Percentiles rank a stretch among this genome's conserved stretches.
Conservation (phyloP, 1,139 yeast genomes). For the Geotrichum histeridarum region DNA sequence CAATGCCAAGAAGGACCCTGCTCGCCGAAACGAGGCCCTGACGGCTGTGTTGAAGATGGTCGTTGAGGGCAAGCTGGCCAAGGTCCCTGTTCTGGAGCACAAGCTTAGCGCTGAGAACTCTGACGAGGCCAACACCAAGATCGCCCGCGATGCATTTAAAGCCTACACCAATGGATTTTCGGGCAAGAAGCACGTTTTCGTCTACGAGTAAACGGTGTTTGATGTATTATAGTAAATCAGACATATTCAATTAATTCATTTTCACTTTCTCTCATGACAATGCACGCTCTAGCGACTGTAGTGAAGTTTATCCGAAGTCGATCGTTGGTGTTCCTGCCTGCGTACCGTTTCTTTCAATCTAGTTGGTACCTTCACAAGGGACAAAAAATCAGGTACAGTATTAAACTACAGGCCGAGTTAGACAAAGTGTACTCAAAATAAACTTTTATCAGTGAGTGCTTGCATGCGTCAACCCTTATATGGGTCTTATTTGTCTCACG, state of each 20-base stretch:
- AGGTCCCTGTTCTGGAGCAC: conserved; percentile 53
- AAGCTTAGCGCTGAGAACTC: conserved; percentile 41
- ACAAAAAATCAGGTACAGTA: too few species aligned
- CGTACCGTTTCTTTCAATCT: too few species aligned
- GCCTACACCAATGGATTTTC: conserved; percentile 40
- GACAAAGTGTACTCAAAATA: too few species aligned
- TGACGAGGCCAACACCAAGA: conserved; percentile 49
- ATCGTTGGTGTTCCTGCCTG: too few species aligned
- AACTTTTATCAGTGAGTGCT: too few species aligned
- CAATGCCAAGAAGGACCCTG: conserved; percentile 61
- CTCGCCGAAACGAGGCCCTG: conserved; percentile 44
- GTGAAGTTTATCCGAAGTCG: too few species aligned
- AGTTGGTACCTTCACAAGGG: too few species aligned
- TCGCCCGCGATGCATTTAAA: conserved; percentile 51
- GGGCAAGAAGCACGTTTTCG: conserved; percentile 43
- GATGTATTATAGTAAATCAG: neutral
- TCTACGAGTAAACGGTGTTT: conserved; percentile 18
- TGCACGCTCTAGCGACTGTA: too few species aligned
- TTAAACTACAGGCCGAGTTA: too few species aligned
- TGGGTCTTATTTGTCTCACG: too few species aligned
- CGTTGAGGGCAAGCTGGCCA: conserved; percentile 50
- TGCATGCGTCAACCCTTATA: too few species aligned
- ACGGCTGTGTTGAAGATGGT: conserved; percentile 49
- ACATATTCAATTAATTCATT: neutral
- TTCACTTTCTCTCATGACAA: neutral